Conservation (phyloP, 495 filamentous ascomycete genomes). For the Penicillium canariense region DNA sequence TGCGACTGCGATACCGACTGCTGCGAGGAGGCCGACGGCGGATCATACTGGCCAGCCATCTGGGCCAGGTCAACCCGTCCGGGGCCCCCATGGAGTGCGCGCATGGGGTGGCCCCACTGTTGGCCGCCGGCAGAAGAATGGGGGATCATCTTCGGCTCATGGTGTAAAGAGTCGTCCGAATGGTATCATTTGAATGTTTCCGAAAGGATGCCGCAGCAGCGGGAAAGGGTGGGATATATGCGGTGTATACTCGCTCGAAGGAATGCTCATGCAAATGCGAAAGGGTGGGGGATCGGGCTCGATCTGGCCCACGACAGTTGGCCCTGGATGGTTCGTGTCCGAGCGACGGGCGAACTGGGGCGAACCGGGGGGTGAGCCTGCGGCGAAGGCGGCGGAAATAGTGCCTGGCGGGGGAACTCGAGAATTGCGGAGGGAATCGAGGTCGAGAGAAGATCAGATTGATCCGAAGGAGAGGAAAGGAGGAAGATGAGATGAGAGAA, state of each 20-base stretch:
- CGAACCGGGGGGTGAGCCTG: constrained; percentile 1
- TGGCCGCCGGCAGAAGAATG: constrained; percentile 48
- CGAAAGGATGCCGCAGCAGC: not conserved
- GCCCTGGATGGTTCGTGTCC: not conserved
- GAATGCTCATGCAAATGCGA: too few species aligned
- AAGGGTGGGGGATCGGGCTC: not conserved
- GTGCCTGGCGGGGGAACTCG: too few species aligned
- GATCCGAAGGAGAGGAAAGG: not conserved
- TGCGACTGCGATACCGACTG: constrained; percentile 10
- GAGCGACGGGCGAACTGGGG: not conserved
- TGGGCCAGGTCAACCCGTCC: constrained; percentile 33
- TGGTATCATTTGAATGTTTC: constrained; percentile 15
- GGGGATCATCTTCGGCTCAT: constrained; percentile 50
- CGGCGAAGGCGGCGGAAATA: too few species aligned
- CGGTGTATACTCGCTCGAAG: not conserved
- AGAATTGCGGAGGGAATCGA: not conserved
- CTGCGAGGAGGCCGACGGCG: constrained; percentile 27
- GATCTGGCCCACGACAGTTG: not conserved
- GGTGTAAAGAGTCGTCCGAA: constrained; percentile 28
- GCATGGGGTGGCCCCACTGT: constrained; percentile 41
- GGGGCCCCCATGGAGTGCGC: constrained; percentile 36
- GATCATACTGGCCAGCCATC: constrained; percentile 26
- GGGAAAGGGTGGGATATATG: not conserved
- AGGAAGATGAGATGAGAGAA: not conserved
- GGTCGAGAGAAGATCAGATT: not conserved